A percentile compares a stretch with the other conserved stretches of the same genome.
Evolutionary conservation across 371 early-diverging fungal genomes (phyloP).

Genomic region (Mortierella sp.): DNA sequence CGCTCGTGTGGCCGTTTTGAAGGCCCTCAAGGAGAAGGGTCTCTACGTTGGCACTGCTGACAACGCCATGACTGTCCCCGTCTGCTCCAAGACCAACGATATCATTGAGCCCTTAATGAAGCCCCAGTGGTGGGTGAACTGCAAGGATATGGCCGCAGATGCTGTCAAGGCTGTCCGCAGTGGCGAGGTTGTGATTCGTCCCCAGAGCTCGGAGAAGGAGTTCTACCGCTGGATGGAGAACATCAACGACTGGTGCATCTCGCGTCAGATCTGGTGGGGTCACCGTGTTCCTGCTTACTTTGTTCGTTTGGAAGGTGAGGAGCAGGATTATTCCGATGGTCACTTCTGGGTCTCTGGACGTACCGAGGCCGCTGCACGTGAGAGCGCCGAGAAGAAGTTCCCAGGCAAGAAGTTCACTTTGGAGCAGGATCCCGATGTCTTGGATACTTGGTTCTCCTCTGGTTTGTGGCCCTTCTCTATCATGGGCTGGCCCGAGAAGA

Average conservation of each 20-base stretch:
- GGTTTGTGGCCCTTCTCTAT: slow-evolving; percentile 99
- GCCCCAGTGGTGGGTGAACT: slow-evolving; percentile 99
- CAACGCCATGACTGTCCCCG: slow-evolving; percentile 96
- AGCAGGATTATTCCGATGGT: slow-evolving; percentile 65
- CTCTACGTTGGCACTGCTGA: slow-evolving; percentile 89
- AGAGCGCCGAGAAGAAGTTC: slow-evolving; percentile 80
- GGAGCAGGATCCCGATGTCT: slow-evolving; percentile 96
- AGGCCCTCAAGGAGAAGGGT: slow-evolving; percentile 88
- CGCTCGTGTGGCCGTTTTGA: slow-evolving; percentile 90
- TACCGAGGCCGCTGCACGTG: slow-evolving; percentile 81
- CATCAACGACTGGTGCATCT: slow-evolving; percentile 99
- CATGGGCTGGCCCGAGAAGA: slow-evolving; percentile 92
- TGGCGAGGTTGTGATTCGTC: slow-evolving; percentile 91
- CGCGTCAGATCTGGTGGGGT: slow-evolving; percentile 99
- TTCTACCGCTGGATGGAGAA: slow-evolving; percentile 98
- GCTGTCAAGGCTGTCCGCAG: slow-evolving; percentile 90
- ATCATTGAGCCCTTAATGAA: slow-evolving; percentile 98
- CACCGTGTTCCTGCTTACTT: slow-evolving; percentile 99
- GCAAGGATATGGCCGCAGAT: slow-evolving; percentile 90
- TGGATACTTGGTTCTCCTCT: slow-evolving; percentile 99
- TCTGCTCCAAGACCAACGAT: slow-evolving; percentile 95
- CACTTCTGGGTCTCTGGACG: slow-evolving; percentile 93
- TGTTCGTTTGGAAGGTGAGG: slow-evolving; percentile 76
- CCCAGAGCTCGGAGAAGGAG: slow-evolving; percentile 90
- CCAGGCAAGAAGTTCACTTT: slow-evolving; percentile 74